phyloP scores from a whole-genome alignment of 2,329 filamentous ascomycete genomes.

The Colletotrichum limetticola region DNA sequence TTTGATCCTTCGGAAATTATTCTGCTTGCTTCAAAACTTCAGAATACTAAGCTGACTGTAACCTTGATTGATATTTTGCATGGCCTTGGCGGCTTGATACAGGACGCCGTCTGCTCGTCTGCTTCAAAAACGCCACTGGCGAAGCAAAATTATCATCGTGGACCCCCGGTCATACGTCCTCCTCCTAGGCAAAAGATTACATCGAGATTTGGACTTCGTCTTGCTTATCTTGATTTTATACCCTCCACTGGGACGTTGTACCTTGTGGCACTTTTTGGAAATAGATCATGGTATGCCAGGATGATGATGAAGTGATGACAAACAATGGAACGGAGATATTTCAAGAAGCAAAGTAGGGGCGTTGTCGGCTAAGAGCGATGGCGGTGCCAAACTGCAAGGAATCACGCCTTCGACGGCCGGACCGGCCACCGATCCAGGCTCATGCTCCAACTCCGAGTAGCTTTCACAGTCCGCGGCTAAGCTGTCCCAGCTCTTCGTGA shows the following conservation, averaged over 20 bases:
- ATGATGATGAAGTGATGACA: not conserved
- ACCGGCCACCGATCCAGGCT: conserved; percentile 13
- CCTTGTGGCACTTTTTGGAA: not conserved
- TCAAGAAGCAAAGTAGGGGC: conserved; percentile 17
- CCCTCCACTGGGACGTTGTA: not conserved
- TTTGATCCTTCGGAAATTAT: not conserved
- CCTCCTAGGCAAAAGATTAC: not conserved
- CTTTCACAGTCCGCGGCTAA: conserved; percentile 12
- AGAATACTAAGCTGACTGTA: not conserved
- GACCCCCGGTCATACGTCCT: not conserved
- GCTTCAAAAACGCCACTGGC: conserved; percentile 9
- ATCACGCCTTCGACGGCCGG: conserved; percentile 11
- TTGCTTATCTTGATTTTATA: not conserved
- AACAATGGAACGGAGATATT: conserved; percentile 25
- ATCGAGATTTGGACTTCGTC: not conserved
- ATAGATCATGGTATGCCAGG: not conserved
- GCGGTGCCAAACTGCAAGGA: conserved; percentile 17
- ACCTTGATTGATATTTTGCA: conserved; percentile 6
- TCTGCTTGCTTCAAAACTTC: not conserved
- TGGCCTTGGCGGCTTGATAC: not conserved
- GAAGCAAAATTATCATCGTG: not conserved
- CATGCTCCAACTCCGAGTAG: conserved; percentile 13
- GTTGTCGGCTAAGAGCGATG: conserved; percentile 10
- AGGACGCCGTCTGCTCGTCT: not conserved
- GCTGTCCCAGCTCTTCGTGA: not conserved